These are phyloP conservation scores for Acacia crassicarpa DNA, from an alignment of 306 rosid species.

Conservation along the genomic window DNA sequence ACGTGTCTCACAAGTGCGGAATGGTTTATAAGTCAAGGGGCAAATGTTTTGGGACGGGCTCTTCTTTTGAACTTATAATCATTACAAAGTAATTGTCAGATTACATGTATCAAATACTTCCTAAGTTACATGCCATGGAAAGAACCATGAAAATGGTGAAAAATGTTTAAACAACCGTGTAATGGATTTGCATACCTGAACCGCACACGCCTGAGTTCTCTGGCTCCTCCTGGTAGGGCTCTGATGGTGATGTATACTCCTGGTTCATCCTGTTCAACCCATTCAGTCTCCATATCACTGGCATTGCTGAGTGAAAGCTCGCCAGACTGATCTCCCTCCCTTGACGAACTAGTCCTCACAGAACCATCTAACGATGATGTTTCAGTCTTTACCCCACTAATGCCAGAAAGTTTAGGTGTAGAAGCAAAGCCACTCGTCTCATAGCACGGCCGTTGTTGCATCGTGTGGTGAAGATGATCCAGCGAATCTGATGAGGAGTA, in stretches of 20 bases:
- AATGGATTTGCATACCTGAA: slow-evolving; percentile 62
- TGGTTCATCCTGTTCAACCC: slow-evolving; percentile 97
- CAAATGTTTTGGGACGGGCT: too few relatives aligned
- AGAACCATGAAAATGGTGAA: background rate
- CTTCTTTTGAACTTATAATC: too few relatives aligned
- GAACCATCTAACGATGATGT: slow-evolving; percentile 84
- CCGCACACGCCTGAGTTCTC: slow-evolving; percentile 91
- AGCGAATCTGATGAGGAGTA: slow-evolving; percentile 86
- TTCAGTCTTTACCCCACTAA: slow-evolving; percentile 58
- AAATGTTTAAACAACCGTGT: background rate
- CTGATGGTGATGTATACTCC: slow-evolving; percentile 97
- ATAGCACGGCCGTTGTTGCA: slow-evolving; percentile 55
- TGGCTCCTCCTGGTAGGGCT: slow-evolving; percentile 73
- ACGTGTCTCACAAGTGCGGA: too few relatives aligned
- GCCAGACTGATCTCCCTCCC: slow-evolving; percentile 76
- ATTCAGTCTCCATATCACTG: slow-evolving; percentile 96
- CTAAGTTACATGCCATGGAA: background rate
- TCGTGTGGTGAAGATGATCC: slow-evolving; percentile 49
- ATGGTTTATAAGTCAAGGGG: too few relatives aligned
- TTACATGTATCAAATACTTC: background rate
- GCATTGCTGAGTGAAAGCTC: slow-evolving; percentile 91
- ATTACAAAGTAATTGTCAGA: background rate
- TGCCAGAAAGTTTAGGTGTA: slow-evolving; percentile 70
- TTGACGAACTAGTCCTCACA: slow-evolving; percentile 79
- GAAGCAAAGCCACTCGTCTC: slow-evolving; percentile 64